Evolutionary conservation across 2,329 filamentous ascomycete genomes (phyloP).

Genomic region (Phyllosticta paracitricarpa): DNA sequence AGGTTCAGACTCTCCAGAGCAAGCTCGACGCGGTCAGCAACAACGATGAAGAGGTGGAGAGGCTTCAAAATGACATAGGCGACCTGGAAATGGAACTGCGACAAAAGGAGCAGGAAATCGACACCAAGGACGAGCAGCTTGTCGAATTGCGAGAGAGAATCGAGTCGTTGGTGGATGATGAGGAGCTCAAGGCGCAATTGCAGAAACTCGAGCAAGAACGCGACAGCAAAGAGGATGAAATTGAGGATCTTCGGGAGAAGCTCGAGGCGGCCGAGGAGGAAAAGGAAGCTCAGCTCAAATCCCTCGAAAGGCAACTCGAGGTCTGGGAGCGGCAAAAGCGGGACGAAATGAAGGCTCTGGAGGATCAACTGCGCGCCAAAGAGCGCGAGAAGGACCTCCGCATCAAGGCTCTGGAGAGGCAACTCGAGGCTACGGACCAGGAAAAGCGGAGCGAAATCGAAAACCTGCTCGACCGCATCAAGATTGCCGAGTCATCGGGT

Average conservation of each 20-base stretch:
- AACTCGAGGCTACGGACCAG: constrained; percentile 20
- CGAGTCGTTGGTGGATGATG: constrained; percentile 20
- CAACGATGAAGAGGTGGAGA: constrained; percentile 26
- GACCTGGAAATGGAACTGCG: constrained; percentile 24
- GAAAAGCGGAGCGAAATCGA: constrained; percentile 33
- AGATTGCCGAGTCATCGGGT: constrained; percentile 30
- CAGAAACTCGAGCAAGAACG: constrained; percentile 9
- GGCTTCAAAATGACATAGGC: constrained; percentile 24
- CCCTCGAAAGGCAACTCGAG: constrained; percentile 26
- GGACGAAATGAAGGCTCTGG: constrained; percentile 18
- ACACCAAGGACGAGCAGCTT: constrained; percentile 29
- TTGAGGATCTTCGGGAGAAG: constrained; percentile 31
- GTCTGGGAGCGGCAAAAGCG: constrained; percentile 20
- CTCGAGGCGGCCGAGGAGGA: constrained; percentile 29
- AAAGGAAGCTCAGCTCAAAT: constrained; percentile 26
- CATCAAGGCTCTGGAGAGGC: constrained; percentile 25
- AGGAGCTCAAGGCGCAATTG: constrained; percentile 25
- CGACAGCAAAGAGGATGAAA: constrained; percentile 32
- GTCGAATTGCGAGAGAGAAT: constrained; percentile 25
- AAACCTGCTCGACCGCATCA: constrained; percentile 29
- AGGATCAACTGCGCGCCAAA: constrained; percentile 22
- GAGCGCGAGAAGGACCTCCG: constrained; percentile 29
- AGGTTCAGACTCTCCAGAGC: constrained; percentile 25
- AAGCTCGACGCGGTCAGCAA: constrained; percentile 23
- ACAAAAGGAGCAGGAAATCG: constrained; percentile 24